These are phyloP conservation scores for Amaranthus palmeri DNA, from an alignment of 148 eudicot species.

Conservation along the genomic window DNA sequence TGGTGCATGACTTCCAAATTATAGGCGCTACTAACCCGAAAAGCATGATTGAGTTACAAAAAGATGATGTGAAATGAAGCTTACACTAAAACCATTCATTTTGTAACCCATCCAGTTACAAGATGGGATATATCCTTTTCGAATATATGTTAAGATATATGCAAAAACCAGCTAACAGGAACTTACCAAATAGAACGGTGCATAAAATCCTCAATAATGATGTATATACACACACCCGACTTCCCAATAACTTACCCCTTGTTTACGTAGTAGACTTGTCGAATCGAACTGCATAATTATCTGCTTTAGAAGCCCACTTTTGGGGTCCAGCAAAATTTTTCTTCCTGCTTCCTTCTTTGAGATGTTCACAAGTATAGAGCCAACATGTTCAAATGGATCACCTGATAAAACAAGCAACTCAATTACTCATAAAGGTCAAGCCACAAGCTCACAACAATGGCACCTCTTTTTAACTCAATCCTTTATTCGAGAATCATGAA, in stretches of 20 bases:
- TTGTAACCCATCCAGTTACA: neutral
- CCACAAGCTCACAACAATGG: neutral
- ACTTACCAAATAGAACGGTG: constrained; percentile 7
- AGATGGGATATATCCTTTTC: neutral
- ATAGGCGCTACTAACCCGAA: neutral
- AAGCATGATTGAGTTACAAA: neutral
- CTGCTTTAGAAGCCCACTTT: constrained; percentile 83
- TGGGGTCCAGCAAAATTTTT: constrained; percentile 76
- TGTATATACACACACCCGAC: neutral
- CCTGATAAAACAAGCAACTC: constrained; percentile 41
- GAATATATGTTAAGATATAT: neutral
- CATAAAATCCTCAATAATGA: constrained; percentile 6
- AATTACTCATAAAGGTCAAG: constrained; percentile 10
- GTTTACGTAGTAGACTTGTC: constrained; percentile 60
- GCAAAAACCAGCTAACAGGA: constrained; percentile 1
- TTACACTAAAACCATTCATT: neutral
- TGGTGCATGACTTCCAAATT: neutral
- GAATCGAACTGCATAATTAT: constrained; percentile 89
- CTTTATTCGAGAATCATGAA: no score
- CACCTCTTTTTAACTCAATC: neutral
- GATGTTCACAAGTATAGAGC: constrained; percentile 83
- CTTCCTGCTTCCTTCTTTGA: constrained; percentile 79
- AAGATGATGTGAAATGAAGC: neutral
- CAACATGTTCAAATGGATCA: constrained; percentile 95
- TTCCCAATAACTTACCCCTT: constrained; percentile 55